Conservation (phyloP, 768 basidiomycete species). For the Rhodocollybia butyracea region DNA sequence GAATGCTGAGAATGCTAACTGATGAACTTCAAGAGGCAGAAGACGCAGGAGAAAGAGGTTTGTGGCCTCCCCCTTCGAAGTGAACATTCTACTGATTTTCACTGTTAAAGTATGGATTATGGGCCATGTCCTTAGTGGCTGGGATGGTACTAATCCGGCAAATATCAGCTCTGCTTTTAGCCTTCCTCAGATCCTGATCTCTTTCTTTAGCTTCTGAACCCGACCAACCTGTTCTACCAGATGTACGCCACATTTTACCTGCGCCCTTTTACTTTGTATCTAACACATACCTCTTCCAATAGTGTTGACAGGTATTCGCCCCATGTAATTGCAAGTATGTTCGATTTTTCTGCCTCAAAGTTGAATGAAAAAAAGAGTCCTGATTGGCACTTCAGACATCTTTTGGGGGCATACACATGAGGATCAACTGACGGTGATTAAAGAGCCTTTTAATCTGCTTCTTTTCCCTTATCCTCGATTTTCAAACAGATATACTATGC, state of each 20-base stretch:
- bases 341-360: conserved; percentile 1
- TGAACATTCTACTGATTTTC: background rate
- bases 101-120: conserved; percentile 42
- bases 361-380: conserved; percentile 7
- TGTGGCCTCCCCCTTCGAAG: conserved; percentile 12
- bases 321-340: conserved; percentile 72
- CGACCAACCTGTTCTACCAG: conserved; percentile 63
- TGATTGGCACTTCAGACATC: conserved; percentile 41
- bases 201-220: conserved; percentile 56
- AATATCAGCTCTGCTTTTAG: too few relatives aligned
- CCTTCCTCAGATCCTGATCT: too few relatives aligned
- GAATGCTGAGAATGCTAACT: conserved; percentile 75
- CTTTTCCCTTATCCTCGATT: background rate
- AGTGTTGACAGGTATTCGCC: conserved; percentile 78
- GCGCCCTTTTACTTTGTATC: background rate
- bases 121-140: conserved; percentile 57
- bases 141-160: conserved; percentile 73
- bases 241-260: conserved; percentile 29
- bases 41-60: conserved; percentile 70
- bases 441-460: background rate
- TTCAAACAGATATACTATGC: conserved; percentile 59
- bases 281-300: background rate
- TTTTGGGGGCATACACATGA: conserved; percentile 80
- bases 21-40: conserved; percentile 78
- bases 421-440: conserved; percentile 59